These are phyloP conservation scores for Cronartium ribicola DNA, from an alignment of 1,284 basidiomycete species.

Conservation along the genomic window DNA sequence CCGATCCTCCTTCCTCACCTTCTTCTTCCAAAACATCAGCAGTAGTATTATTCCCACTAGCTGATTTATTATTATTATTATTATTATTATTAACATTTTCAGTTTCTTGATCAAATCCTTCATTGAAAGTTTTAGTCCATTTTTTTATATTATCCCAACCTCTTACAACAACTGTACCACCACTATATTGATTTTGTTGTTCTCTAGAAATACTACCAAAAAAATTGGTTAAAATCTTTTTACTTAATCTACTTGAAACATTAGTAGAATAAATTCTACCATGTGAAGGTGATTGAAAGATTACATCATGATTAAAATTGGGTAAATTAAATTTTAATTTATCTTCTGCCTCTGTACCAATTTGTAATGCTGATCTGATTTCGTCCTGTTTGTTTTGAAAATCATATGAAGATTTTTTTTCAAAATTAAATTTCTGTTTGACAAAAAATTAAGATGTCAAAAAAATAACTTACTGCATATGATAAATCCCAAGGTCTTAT, in stretches of 20 bases:
- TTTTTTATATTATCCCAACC: constrained; percentile 34
- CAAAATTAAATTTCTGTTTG: constrained; percentile 47
- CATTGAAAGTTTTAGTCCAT: constrained; percentile 13
- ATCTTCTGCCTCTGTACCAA: constrained; percentile 43
- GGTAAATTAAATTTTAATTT: constrained; percentile 44
- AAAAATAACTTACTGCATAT: constrained; percentile 43
- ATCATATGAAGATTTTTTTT: constrained; percentile 43
- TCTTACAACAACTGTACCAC: constrained; percentile 29
- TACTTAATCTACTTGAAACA: constrained; percentile 37
- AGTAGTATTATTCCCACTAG: constrained; percentile 43
- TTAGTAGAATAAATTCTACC: constrained; percentile 47
- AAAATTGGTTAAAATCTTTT: constrained; percentile 40
- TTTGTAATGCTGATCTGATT: constrained; percentile 23
- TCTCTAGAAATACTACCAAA: constrained; percentile 35
- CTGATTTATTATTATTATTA: not conserved
- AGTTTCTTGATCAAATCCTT: constrained; percentile 5
- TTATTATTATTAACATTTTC: not conserved
- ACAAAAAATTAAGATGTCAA: constrained; percentile 44
- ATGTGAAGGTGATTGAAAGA: constrained; percentile 47
- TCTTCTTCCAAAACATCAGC: constrained; percentile 45
- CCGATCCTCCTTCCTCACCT: constrained; percentile 38
- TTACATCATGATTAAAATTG: constrained; percentile 46
- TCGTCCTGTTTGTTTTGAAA: constrained; percentile 35
- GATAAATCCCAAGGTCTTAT: constrained; percentile 51
- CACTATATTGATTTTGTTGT: constrained; percentile 29